Evolutionary conservation across 2,329 filamentous ascomycete genomes (phyloP).

Genomic region (Zasmidium citrigriseum): DNA sequence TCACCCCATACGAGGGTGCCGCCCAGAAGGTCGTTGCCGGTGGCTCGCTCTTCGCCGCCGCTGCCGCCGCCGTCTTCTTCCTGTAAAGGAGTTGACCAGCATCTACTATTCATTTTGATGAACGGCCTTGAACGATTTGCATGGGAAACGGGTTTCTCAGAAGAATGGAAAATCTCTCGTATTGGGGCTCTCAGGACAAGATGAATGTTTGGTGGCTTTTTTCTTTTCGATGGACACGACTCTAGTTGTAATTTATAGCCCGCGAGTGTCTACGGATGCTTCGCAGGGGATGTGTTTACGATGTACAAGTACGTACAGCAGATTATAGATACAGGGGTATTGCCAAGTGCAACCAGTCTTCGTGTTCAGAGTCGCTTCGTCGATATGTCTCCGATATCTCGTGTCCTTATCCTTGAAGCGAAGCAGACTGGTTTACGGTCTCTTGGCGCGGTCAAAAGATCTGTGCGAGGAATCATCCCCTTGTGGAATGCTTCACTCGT

Average conservation of each 20-base stretch:
- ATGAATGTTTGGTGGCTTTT: not conserved
- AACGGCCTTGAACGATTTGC: not conserved
- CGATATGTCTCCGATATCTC: too few relatives aligned
- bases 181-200: not conserved
- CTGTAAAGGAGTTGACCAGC: not conserved
- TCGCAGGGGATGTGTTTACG: not conserved
- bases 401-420: too few relatives aligned
- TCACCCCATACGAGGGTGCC: not conserved
- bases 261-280: not conserved
- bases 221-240: not conserved
- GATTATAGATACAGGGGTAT: not conserved
- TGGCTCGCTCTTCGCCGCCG: not conserved
- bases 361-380: too few relatives aligned
- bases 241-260: not conserved
- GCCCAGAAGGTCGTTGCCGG: constrained; percentile 1
- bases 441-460: too few relatives aligned
- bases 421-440: too few relatives aligned
- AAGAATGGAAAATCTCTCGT: not conserved
- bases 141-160: not conserved
- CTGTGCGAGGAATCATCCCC: too few relatives aligned
- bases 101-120: not conserved
- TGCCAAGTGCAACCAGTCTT: not conserved
- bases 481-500: too few relatives aligned
- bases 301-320: not conserved
- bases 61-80: not conserved